Conservation (phyloP, 805 yeast species). For the Brettanomyces anomalus region DNA sequence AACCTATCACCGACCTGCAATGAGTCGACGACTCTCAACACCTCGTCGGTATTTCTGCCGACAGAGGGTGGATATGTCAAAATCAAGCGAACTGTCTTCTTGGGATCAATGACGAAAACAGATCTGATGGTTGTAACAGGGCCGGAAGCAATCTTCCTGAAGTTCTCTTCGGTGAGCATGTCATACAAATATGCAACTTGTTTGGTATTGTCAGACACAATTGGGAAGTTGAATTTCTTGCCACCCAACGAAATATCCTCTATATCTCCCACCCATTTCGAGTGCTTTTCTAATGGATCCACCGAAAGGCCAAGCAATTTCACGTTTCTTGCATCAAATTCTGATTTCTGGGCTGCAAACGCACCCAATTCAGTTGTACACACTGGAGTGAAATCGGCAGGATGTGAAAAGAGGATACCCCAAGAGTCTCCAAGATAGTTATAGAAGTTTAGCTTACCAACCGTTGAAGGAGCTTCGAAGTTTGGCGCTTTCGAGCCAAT, state of each 20-base stretch:
- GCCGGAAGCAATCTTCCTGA: constrained; percentile 64
- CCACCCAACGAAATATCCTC: constrained; percentile 70
- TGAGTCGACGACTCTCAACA: constrained; percentile 82
- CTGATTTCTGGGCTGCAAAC: constrained; percentile 81
- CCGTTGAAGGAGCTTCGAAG: constrained; percentile 74
- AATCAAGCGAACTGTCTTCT: constrained; percentile 78
- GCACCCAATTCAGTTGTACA: constrained; percentile 97
- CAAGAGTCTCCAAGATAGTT: constrained; percentile 78
- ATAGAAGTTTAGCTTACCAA: constrained; percentile 80
- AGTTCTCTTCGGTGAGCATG: constrained; percentile 82
- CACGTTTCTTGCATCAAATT: constrained; percentile 75
- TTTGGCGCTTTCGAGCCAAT: constrained; percentile 84
- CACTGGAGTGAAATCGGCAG: constrained; percentile 95
- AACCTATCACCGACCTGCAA: constrained; percentile 75
- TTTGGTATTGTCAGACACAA: constrained; percentile 80
- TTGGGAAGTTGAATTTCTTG: constrained; percentile 74
- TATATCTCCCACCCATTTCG: constrained; percentile 84
- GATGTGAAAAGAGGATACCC: constrained; percentile 88
- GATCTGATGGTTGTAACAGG: constrained; percentile 84
- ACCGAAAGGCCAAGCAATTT: constrained; percentile 89
- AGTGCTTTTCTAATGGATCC: constrained; percentile 71
- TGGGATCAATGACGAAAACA: constrained; percentile 85
- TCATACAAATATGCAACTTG: constrained; percentile 78
- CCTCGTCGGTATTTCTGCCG: constrained; percentile 92
- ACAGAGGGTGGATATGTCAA: constrained; percentile 88